Percentiles rank a stretch among this genome's conserved stretches.
phyloP scores from a whole-genome alignment of 805 yeast species.

The Wickerhamiella occidentalis region DNA sequence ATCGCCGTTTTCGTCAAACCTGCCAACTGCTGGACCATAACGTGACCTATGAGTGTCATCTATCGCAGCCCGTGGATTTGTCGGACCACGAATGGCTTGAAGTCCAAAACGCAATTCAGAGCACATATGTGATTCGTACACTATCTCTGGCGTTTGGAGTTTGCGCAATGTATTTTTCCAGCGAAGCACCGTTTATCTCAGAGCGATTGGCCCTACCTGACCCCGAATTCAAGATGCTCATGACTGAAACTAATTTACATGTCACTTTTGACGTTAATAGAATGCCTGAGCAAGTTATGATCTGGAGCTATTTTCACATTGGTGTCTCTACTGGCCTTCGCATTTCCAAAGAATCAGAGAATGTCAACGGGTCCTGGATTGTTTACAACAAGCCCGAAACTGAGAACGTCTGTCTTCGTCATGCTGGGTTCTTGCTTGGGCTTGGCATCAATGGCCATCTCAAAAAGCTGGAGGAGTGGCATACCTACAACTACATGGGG shows the following conservation, averaged over 20 bases:
- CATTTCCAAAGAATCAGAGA: conserved; percentile 53
- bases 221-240: conserved; percentile 52
- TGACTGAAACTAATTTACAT: conserved; percentile 55
- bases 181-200: conserved; percentile 65
- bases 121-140: conserved; percentile 55
- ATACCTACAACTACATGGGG: conserved; percentile 80
- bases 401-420: conserved; percentile 44
- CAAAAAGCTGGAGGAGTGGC: conserved; percentile 83
- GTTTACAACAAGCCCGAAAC: conserved; percentile 30
- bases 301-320: conserved; percentile 86
- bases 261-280: conserved; percentile 46
- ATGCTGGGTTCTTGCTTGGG: conserved; percentile 91
- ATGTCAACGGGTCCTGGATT: conserved; percentile 83
- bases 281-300: conserved; percentile 37
- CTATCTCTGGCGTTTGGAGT: conserved; percentile 67
- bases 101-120: conserved; percentile 45
- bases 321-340: conserved; percentile 83
- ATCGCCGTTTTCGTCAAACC: conserved; percentile 68
- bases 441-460: conserved; percentile 86
- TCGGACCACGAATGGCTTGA: conserved; percentile 46
- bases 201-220: conserved; percentile 73
- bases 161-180: conserved; percentile 57
- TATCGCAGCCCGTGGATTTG: conserved; percentile 31
- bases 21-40: conserved; percentile 61
- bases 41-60: conserved; percentile 39